Conservation (phyloP, 176 grass and related monocot genomes). For the Poa pratensis region DNA sequence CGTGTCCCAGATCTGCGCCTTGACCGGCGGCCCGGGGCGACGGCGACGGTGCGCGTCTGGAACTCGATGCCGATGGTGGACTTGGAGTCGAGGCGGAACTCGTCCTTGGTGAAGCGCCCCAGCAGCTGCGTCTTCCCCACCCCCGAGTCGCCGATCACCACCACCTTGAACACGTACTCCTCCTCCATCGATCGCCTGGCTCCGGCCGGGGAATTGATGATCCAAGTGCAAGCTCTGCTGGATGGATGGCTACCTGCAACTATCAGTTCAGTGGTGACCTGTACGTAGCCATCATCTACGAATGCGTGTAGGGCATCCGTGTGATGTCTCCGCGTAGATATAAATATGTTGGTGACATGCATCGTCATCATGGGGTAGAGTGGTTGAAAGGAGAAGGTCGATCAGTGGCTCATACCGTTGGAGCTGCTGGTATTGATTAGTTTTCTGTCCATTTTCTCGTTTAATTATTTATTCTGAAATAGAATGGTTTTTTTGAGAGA, state of each 20-base stretch:
- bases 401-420: neutral
- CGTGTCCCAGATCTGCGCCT: conserved; percentile 80
- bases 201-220: too few relatives aligned
- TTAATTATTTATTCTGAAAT: neutral
- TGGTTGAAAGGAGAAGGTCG: conserved; percentile 23
- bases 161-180: conserved; percentile 60
- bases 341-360: neutral
- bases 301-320: neutral
- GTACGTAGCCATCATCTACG: neutral
- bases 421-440: neutral
- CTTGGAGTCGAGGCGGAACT: conserved; percentile 60
- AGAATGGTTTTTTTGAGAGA: too few relatives aligned
- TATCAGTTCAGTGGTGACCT: too few relatives aligned
- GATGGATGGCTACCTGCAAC: neutral
- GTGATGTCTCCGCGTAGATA: neutral
- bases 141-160: conserved; percentile 60
- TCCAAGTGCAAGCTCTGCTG: neutral
- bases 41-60: conserved; percentile 50
- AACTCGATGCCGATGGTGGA: conserved; percentile 63
- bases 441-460: neutral
- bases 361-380: neutral
- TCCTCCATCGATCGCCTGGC: conserved; percentile 28
- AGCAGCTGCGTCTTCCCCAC: conserved; percentile 59
- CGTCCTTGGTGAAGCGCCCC: conserved; percentile 48
- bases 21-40: conserved; percentile 39